Conservation (phyloP, 495 filamentous ascomycete species). For the Choiromyces venosus region DNA sequence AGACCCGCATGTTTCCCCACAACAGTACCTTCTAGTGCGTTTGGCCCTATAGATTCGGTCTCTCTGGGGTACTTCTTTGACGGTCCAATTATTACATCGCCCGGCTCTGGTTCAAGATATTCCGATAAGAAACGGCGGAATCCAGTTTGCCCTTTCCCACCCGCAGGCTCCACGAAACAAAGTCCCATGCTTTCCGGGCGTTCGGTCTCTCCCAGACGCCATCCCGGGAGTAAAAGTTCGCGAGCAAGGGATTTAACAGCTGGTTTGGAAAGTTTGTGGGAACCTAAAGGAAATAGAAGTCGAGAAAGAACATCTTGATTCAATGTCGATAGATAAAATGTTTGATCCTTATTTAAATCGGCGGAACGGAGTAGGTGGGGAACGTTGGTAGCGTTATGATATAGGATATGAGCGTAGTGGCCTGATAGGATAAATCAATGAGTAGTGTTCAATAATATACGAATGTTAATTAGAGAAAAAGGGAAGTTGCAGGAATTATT, state of each 20-base stretch:
- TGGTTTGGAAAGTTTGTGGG: constrained; percentile 28
- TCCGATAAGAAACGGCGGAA: constrained; percentile 37
- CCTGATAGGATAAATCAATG: constrained; percentile 15
- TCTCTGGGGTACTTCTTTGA: constrained; percentile 13
- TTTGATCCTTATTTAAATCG: constrained; percentile 41
- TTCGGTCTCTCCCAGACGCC: constrained; percentile 31
- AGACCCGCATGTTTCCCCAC: constrained; percentile 36
- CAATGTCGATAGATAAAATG: constrained; percentile 39
- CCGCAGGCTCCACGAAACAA: constrained; percentile 38
- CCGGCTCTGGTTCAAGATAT: constrained; percentile 37
- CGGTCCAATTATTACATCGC: constrained; percentile 33
- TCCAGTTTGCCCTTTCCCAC: constrained; percentile 29
- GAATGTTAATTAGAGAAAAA: not conserved
- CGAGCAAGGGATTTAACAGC: constrained; percentile 32
- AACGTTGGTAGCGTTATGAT: constrained; percentile 26
- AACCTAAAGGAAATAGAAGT: constrained; percentile 38
- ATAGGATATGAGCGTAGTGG: constrained; percentile 28
- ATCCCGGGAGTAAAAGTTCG: constrained; percentile 32
- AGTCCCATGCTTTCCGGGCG: constrained; percentile 40
- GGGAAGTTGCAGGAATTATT: not conserved
- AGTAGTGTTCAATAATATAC: not conserved
- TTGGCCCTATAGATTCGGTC: not conserved
- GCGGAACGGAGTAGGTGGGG: constrained; percentile 28
- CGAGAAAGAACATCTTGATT: constrained; percentile 13
- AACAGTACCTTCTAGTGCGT: constrained; percentile 21